phyloP scores from a whole-genome alignment of 345 rosid species.

The Dovyalis caffra region DNA sequence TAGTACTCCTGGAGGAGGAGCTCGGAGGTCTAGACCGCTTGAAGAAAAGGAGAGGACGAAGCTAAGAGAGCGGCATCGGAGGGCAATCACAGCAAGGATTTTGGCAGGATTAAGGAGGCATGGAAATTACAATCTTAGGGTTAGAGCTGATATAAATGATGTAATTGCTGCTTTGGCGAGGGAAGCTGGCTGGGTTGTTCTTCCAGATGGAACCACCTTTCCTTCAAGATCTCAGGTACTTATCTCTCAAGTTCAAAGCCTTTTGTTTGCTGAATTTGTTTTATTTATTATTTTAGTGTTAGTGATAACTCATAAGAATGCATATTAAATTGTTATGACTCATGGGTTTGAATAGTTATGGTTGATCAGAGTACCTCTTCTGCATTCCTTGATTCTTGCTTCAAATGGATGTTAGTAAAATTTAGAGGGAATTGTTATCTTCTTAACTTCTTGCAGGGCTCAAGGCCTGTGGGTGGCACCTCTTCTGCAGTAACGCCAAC shows the following conservation, averaged over 20 bases:
- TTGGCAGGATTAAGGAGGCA: slow-evolving; percentile 92
- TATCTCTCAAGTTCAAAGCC: slow-evolving; percentile 3
- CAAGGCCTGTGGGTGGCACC: slow-evolving; percentile 65
- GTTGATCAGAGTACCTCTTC: not conserved
- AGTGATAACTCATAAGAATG: not conserved
- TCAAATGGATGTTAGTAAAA: not conserved
- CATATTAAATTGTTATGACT: not conserved
- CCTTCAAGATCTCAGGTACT: slow-evolving; percentile 94
- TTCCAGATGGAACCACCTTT: slow-evolving; percentile 98
- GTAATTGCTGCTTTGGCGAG: slow-evolving; percentile 98
- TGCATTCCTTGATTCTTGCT: slow-evolving; percentile 3
- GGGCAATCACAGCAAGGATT: slow-evolving; percentile 98
- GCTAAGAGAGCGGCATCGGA: slow-evolving; percentile 92
- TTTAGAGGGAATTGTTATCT: not conserved
- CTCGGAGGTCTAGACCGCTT: slow-evolving; percentile 72
- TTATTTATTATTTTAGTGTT: not conserved
- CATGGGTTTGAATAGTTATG: not conserved
- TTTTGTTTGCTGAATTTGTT: slow-evolving; percentile 1
- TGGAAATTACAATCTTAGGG: slow-evolving; percentile 97
- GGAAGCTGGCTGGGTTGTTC: slow-evolving; percentile 99
- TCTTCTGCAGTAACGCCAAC: slow-evolving; percentile 49
- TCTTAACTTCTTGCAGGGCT: slow-evolving; percentile 47
- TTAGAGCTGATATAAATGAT: slow-evolving; percentile 98
- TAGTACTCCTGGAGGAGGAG: slow-evolving; percentile 57
- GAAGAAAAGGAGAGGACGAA: slow-evolving; percentile 99